These are phyloP conservation scores for Cyanidium caldarium DNA, from an alignment of 23 red algal species.

Conservation along the genomic window DNA sequence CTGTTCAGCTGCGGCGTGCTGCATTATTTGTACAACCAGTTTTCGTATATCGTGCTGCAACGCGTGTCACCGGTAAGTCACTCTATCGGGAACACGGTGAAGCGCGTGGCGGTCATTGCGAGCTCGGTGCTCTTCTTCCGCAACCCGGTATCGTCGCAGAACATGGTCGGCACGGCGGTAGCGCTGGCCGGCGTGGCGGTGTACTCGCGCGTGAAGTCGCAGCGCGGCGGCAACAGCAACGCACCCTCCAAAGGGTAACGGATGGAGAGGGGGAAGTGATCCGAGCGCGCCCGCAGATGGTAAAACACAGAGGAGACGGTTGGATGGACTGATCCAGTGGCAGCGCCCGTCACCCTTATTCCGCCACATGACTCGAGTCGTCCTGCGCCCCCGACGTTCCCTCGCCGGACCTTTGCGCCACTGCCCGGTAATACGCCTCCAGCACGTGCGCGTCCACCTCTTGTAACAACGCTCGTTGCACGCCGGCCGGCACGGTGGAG, in stretches of 20 bases:
- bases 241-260: neutral
- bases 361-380: neutral
- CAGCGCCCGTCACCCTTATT: neutral
- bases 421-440: no score
- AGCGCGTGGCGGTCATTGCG: slow-evolving; percentile 44
- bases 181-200: slow-evolving; percentile 31
- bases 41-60: slow-evolving; percentile 34
- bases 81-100: slow-evolving; percentile 45
- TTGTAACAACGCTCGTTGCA: neutral
- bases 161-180: slow-evolving; percentile 36
- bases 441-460: no score
- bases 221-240: neutral
- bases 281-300: neutral
- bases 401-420: neutral
- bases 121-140: slow-evolving; percentile 28
- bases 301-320: neutral
- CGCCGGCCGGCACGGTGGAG: neutral
- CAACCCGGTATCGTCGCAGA: slow-evolving; percentile 18
- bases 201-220: slow-evolving; percentile 33
- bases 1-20: slow-evolving; percentile 16
- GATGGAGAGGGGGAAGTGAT: neutral
- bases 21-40: slow-evolving; percentile 48
- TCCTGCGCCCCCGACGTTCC: neutral
- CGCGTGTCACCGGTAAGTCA: slow-evolving; percentile 26
- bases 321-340: neutral